These are phyloP conservation scores for Globomyces pollinis-pini DNA, from an alignment of 192 early-diverging fungal genomes.

Conservation along the genomic window DNA sequence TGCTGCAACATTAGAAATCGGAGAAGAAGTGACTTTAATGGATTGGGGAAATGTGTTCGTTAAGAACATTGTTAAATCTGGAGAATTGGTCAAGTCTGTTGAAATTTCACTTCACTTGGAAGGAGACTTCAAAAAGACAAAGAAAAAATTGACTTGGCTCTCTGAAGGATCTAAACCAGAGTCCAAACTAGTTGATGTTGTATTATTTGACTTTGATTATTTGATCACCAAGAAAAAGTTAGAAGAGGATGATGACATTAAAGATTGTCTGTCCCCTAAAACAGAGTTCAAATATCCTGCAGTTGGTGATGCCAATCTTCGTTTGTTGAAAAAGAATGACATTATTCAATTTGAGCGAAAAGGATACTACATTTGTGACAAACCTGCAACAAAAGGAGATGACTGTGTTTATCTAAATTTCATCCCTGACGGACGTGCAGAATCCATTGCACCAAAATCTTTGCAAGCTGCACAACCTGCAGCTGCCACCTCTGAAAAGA, in stretches of 20 bases:
- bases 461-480: slow-evolving; percentile 6
- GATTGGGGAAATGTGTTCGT: slow-evolving; percentile 99
- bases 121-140: slow-evolving; percentile 96
- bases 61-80: slow-evolving; percentile 55
- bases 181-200: slow-evolving; percentile 53
- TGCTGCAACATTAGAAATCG: slow-evolving; percentile 65
- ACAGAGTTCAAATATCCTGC: slow-evolving; percentile 68
- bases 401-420: slow-evolving; percentile 62
- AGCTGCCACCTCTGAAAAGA: slow-evolving; percentile 12
- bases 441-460: slow-evolving; percentile 35
- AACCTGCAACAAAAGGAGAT: slow-evolving; percentile 34
- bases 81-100: slow-evolving; percentile 48
- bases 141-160: slow-evolving; percentile 99
- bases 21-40: slow-evolving; percentile 97
- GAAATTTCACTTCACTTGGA: slow-evolving; percentile 74
- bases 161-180: slow-evolving; percentile 30
- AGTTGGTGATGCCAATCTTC: slow-evolving; percentile 41
- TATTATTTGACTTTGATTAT: slow-evolving; percentile 91
- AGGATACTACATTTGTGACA: slow-evolving; percentile 92
- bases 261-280: slow-evolving; percentile 73
- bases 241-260: slow-evolving; percentile 81
- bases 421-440: slow-evolving; percentile 87
- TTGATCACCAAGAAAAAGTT: slow-evolving; percentile 97
- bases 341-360: slow-evolving; percentile 96
- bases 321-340: slow-evolving; percentile 46